Evolutionary conservation across 805 yeast genomes (phyloP).

Genomic region (Schwanniomyces occidentalis): DNA sequence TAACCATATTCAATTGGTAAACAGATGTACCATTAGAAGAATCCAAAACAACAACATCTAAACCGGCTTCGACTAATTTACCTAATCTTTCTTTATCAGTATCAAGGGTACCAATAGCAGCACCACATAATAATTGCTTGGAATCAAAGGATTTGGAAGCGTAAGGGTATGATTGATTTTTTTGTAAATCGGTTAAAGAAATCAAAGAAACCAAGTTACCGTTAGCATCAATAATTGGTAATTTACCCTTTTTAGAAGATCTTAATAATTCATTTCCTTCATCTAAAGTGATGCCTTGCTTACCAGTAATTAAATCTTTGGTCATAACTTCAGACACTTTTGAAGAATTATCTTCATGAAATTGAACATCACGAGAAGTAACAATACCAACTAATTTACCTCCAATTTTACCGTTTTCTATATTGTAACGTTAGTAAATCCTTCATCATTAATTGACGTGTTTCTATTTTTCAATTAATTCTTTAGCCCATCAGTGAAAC

Average conservation of each 20-base stretch:
- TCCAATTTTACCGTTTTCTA: slow-evolving; percentile 82
- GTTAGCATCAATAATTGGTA: slow-evolving; percentile 82
- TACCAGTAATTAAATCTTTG: slow-evolving; percentile 78
- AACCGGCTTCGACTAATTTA: slow-evolving; percentile 90
- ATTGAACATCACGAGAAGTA: slow-evolving; percentile 96
- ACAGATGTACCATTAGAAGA: slow-evolving; percentile 97
- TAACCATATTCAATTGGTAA: slow-evolving; percentile 91
- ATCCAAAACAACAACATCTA: slow-evolving; percentile 93
- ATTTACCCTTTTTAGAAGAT: slow-evolving; percentile 94
- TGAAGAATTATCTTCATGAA: slow-evolving; percentile 71
- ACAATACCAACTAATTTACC: slow-evolving; percentile 93
- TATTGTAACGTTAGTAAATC: slow-evolving; percentile 28
- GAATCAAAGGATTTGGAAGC: slow-evolving; percentile 93
- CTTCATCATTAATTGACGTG: no score
- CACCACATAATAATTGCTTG: slow-evolving; percentile 97
- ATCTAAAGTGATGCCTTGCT: slow-evolving; percentile 73
- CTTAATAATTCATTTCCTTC: slow-evolving; percentile 92
- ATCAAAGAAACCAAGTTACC: slow-evolving; percentile 83
- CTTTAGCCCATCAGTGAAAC: slow-evolving; percentile 24
- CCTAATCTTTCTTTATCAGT: slow-evolving; percentile 84
- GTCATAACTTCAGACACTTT: slow-evolving; percentile 85
- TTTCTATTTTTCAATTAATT: no score
- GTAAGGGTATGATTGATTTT: slow-evolving; percentile 88
- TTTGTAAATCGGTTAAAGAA: slow-evolving; percentile 95
- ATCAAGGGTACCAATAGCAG: slow-evolving; percentile 93